Conservation (phyloP, 257 asterid genomes). For the Eucommia ulmoides region DNA sequence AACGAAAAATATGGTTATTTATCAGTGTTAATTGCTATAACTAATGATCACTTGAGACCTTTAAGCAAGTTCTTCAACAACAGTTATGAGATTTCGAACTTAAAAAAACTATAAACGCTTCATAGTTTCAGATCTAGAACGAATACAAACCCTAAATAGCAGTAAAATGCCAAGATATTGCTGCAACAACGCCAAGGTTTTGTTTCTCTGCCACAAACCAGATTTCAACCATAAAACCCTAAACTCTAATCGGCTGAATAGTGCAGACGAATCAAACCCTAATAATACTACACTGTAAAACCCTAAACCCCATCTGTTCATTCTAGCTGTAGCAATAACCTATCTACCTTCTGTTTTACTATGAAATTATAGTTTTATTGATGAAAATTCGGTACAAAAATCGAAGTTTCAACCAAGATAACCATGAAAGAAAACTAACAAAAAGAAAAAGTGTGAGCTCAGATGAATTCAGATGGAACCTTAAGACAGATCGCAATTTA, state of each 20-base stretch:
- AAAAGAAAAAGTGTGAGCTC: neutral
- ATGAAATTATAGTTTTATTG: neutral
- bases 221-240: constrained; percentile 25
- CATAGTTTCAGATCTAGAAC: neutral
- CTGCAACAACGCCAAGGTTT: neutral
- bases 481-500: neutral
- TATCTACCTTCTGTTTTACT: neutral
- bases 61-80: neutral
- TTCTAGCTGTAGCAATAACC: neutral
- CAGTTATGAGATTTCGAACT: neutral
- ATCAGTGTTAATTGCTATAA: too few relatives aligned
- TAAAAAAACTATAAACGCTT: neutral
- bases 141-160: neutral
- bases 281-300: too few relatives aligned
- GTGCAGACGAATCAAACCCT: too few relatives aligned
- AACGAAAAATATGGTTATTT: too few relatives aligned
- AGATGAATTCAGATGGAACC: neutral
- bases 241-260: constrained; percentile 46
- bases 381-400: neutral
- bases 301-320: too few relatives aligned
- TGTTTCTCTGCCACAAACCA: neutral
- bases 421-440: neutral
- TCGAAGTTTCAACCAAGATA: neutral
- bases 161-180: neutral
- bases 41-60: neutral